These are phyloP conservation scores for Epichloe amarillans DNA, from an alignment of 2,329 filamentous ascomycete species.

Conservation along the genomic window DNA sequence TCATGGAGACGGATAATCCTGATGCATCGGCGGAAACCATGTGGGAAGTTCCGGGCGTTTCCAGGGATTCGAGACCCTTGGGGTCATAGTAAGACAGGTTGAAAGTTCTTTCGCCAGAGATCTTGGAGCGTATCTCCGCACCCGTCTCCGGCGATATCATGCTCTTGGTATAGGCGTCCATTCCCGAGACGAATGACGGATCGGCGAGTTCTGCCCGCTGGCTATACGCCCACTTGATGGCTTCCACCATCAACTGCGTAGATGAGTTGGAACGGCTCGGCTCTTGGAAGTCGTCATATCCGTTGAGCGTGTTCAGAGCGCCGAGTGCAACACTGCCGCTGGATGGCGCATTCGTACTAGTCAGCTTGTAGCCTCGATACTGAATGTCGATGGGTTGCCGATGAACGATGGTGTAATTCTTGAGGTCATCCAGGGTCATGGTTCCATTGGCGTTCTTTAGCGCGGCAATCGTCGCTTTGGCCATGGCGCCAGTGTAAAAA, in stretches of 20 bases:
- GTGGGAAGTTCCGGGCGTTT: slow-evolving; percentile 57
- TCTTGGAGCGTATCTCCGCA: slow-evolving; percentile 34
- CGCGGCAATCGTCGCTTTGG: slow-evolving; percentile 54
- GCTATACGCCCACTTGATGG: slow-evolving; percentile 71
- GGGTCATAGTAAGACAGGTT: slow-evolving; percentile 32
- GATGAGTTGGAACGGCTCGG: slow-evolving; percentile 41
- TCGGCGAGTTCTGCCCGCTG: slow-evolving; percentile 62
- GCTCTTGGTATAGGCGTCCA: slow-evolving; percentile 47
- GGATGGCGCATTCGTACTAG: slow-evolving; percentile 54
- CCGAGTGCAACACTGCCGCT: slow-evolving; percentile 60
- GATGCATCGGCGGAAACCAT: slow-evolving; percentile 53
- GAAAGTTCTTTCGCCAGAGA: slow-evolving; percentile 26
- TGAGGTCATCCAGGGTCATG: slow-evolving; percentile 62
- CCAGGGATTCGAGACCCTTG: slow-evolving; percentile 29
- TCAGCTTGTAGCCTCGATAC: slow-evolving; percentile 59
- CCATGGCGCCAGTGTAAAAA: slow-evolving; percentile 58
- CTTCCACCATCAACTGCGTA: slow-evolving; percentile 71
- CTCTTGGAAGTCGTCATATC: slow-evolving; percentile 53
- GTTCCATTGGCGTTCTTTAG: slow-evolving; percentile 53
- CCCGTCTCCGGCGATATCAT: slow-evolving; percentile 51
- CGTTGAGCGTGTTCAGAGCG: slow-evolving; percentile 61
- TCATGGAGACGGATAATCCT: slow-evolving; percentile 63
- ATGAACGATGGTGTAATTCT: slow-evolving; percentile 56
- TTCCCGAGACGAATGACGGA: slow-evolving; percentile 50
- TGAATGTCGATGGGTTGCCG: slow-evolving; percentile 46